These are phyloP conservation scores for Triticum dicoccoides DNA, from an alignment of 176 grass and related monocot genomes.

Conservation along the genomic window DNA sequence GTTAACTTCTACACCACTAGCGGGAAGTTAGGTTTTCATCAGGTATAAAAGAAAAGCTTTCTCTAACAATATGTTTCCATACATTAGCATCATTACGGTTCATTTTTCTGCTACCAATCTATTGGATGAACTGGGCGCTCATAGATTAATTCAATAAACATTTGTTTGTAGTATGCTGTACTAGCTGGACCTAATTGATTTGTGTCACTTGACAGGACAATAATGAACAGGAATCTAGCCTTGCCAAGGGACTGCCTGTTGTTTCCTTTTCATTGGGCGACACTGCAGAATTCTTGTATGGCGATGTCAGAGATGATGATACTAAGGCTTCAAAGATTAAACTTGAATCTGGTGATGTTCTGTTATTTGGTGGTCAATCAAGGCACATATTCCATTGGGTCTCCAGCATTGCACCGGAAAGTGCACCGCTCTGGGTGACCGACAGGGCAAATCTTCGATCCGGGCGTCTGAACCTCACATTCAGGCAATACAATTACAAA, in stretches of 20 bases:
- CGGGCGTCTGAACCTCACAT: conserved; percentile 56
- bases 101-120: background rate
- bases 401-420: conserved; percentile 23
- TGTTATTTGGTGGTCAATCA: conserved; percentile 56
- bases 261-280: conserved; percentile 55
- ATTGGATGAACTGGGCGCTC: background rate
- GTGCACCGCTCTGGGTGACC: conserved; percentile 19
- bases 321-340: conserved; percentile 36
- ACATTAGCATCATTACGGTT: background rate
- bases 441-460: conserved; percentile 40
- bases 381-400: conserved; percentile 55
- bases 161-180: no score
- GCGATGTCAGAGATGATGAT: conserved; percentile 15
- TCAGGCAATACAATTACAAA: conserved; percentile 26
- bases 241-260: conserved; percentile 44
- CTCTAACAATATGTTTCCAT: background rate
- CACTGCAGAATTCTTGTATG: conserved; percentile 54
- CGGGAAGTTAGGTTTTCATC: conserved; percentile 52
- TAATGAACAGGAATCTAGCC: no score
- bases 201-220: no score
- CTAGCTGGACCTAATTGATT: background rate
- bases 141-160: background rate
- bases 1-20: conserved; percentile 47
- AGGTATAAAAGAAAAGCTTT: conserved; percentile 30
- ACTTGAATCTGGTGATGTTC: conserved; percentile 57